Evolutionary conservation across 306 rosid species (phyloP).

Genomic region (Fragaria ananassa): DNA sequence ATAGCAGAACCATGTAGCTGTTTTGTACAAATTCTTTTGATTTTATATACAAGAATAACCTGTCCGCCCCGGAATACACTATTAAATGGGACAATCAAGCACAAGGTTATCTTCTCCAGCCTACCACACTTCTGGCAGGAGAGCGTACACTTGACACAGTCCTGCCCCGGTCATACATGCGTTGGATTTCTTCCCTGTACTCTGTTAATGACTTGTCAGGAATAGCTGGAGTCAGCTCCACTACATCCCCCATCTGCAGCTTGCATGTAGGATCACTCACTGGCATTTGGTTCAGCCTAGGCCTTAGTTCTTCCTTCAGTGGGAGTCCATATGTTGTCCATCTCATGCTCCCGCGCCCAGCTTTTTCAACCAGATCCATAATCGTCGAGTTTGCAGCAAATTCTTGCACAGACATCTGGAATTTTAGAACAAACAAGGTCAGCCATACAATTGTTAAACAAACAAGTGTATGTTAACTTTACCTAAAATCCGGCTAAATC

Average conservation of each 20-base stretch:
- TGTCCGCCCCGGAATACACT: slow-evolving; percentile 21
- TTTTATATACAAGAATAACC: slow-evolving; percentile 32
- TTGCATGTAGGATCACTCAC: slow-evolving; percentile 66
- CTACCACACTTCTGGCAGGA: slow-evolving; percentile 49
- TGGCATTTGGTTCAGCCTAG: slow-evolving; percentile 69
- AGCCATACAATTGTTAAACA: background rate
- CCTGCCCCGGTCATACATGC: slow-evolving; percentile 77
- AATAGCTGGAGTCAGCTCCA: slow-evolving; percentile 80
- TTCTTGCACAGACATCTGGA: slow-evolving; percentile 99
- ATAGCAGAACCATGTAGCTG: slow-evolving; percentile 26
- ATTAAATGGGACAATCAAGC: slow-evolving; percentile 8
- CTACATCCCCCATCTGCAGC: slow-evolving; percentile 94
- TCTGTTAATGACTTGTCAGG: slow-evolving; percentile 70
- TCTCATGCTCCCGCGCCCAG: slow-evolving; percentile 63
- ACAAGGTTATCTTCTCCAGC: slow-evolving; percentile 52
- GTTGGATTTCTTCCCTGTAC: slow-evolving; percentile 92
- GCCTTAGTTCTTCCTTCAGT: slow-evolving; percentile 86
- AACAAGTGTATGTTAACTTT: too few relatives aligned
- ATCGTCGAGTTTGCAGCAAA: slow-evolving; percentile 67
- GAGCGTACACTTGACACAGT: slow-evolving; percentile 47
- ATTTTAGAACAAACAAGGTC: slow-evolving; percentile 4
- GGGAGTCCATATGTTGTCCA: slow-evolving; percentile 75
- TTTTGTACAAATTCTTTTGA: slow-evolving; percentile 44
- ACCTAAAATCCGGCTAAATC: background rate
- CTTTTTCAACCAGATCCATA: slow-evolving; percentile 64